phyloP scores from a whole-genome alignment of 805 yeast species.

The Komagataella populi region DNA sequence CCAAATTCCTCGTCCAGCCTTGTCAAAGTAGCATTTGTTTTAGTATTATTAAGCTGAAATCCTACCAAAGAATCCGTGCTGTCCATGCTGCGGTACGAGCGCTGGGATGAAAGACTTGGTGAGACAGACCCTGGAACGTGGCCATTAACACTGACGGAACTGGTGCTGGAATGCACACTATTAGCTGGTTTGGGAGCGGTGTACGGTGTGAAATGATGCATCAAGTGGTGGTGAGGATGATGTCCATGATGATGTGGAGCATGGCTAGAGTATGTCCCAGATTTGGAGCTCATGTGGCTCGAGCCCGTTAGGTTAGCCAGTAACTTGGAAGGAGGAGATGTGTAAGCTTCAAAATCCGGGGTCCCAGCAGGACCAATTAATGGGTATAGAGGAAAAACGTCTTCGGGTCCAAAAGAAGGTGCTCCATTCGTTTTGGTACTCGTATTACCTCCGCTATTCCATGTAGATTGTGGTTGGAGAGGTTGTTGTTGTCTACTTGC shows the following conservation, averaged over 20 bases:
- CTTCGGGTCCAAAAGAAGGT: constrained; percentile 13
- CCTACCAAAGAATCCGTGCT: constrained; percentile 12
- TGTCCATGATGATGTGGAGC: constrained; percentile 4
- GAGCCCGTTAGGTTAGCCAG: not conserved
- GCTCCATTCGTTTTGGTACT: constrained; percentile 8
- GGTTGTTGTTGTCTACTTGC: not conserved
- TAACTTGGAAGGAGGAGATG: constrained; percentile 1
- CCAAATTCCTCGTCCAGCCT: not conserved
- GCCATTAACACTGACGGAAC: constrained; percentile 6
- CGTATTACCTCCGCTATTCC: constrained; percentile 6
- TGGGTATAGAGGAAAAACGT: constrained; percentile 18
- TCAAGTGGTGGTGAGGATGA: constrained; percentile 4
- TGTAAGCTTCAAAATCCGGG: constrained; percentile 5
- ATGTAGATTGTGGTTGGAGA: constrained; percentile 1
- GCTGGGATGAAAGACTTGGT: constrained; percentile 2
- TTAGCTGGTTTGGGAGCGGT: constrained; percentile 2
- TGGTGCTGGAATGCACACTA: constrained; percentile 2
- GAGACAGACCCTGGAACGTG: not conserved
- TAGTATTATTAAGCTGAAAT: constrained; percentile 14
- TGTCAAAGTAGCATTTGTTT: constrained; percentile 15
- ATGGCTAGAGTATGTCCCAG: not conserved
- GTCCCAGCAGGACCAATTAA: constrained; percentile 16
- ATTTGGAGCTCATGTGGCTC: not conserved
- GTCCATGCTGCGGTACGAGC: constrained; percentile 13
- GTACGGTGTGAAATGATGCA: constrained; percentile 3